Evolutionary conservation across 202 grass and related monocot genomes (phyloP).

Genomic region (Bolboschoenoplectus hybrid): DNA sequence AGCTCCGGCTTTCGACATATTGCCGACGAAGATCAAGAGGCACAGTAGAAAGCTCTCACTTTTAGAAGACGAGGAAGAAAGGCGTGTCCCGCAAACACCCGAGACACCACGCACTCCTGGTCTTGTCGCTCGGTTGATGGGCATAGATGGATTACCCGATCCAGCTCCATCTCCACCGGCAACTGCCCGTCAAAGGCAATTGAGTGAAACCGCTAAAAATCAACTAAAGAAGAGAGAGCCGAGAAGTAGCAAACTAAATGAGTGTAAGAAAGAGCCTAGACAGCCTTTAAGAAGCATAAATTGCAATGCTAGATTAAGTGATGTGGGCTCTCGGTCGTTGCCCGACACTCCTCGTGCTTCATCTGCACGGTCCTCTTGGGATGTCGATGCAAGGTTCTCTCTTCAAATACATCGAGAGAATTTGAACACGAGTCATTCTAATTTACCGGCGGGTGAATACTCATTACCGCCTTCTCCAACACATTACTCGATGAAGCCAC

Average conservation of each 20-base stretch:
- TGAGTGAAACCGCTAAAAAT: neutral
- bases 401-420: conserved; percentile 62
- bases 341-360: conserved; percentile 74
- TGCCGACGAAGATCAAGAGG: conserved; percentile 33
- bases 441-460: conserved; percentile 14
- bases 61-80: conserved; percentile 23
- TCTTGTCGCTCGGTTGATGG: conserved; percentile 89
- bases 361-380: conserved; percentile 46
- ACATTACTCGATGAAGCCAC: conserved; percentile 38
- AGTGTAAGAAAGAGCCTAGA: conserved; percentile 52
- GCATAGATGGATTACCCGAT: conserved; percentile 72
- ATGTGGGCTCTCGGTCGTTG: conserved; percentile 46
- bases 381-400: conserved; percentile 54
- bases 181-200: conserved; percentile 10
- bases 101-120: conserved; percentile 78
- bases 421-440: conserved; percentile 20
- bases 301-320: conserved; percentile 55
- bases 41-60: conserved; percentile 4
- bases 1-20: conserved; percentile 53
- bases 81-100: conserved; percentile 3
- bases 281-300: conserved; percentile 66
- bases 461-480: conserved; percentile 33
- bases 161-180: conserved; percentile 40
- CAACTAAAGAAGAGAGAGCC: conserved; percentile 41
- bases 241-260: conserved; percentile 59